phyloP scores from a whole-genome alignment of 805 yeast species.

The Candida rishiriensis region DNA sequence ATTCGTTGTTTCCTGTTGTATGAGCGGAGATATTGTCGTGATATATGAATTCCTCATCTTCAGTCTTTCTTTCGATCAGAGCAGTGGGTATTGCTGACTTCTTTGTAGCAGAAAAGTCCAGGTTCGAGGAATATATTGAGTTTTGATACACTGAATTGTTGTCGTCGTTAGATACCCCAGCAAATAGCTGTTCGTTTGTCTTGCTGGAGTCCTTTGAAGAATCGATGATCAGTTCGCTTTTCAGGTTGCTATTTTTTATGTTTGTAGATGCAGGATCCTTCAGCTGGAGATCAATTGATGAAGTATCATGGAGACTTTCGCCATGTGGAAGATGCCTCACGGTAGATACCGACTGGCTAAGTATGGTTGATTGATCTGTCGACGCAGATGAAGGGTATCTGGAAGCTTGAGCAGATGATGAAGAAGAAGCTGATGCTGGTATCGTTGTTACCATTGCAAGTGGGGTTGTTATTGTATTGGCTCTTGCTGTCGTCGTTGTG shows the following conservation, averaged over 20 bases:
- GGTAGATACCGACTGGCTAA: too few relatives aligned
- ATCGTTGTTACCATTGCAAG: too few relatives aligned
- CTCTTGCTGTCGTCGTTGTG: too few relatives aligned
- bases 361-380: too few relatives aligned
- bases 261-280: too few relatives aligned
- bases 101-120: constrained; percentile 4
- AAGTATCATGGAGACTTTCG: too few relatives aligned
- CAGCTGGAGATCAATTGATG: too few relatives aligned
- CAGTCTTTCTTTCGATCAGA: constrained; percentile 1
- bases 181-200: neutral
- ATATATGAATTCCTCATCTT: constrained; percentile 28
- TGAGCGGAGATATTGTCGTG: constrained; percentile 14
- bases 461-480: too few relatives aligned
- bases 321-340: too few relatives aligned
- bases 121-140: constrained; percentile 20
- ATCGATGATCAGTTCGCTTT: constrained; percentile 9
- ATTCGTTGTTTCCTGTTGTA: constrained; percentile 1
- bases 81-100: neutral
- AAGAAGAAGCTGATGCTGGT: too few relatives aligned
- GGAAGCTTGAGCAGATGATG: too few relatives aligned
- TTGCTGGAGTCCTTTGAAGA: neutral
- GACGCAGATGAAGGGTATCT: too few relatives aligned
- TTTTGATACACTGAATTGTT: constrained; percentile 20
- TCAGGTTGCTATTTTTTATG: constrained; percentile 1
- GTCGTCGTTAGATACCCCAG: constrained; percentile 11